Conservation (phyloP, 495 filamentous ascomycete species). For the Rusavskia elegans region DNA sequence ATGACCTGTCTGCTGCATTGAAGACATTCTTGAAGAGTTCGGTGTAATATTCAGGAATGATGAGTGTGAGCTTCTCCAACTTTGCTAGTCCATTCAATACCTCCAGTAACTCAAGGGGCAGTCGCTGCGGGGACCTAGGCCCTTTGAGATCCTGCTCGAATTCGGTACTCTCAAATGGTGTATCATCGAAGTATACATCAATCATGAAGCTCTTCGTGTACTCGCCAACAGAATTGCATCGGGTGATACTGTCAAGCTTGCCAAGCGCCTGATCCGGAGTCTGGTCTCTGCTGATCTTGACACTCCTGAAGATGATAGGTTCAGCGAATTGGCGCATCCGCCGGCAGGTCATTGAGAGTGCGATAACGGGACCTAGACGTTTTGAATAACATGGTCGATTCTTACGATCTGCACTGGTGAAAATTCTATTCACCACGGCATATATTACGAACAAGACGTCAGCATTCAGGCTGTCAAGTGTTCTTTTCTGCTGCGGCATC, state of each 20-base stretch:
- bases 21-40: not conserved
- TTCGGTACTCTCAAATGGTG: not conserved
- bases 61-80: not conserved
- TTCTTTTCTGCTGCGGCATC: too few species aligned
- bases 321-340: not conserved
- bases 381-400: not conserved
- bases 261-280: not conserved
- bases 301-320: not conserved
- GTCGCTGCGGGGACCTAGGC: not conserved
- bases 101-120: not conserved
- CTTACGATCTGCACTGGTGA: not conserved
- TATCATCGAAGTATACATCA: not conserved
- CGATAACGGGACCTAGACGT: not conserved
- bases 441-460: not conserved
- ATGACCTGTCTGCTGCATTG: not conserved
- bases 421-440: not conserved
- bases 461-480: not conserved
- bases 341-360: not conserved
- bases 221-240: not conserved
- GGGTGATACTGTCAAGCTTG: not conserved
- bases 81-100: not conserved
- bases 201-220: not conserved
- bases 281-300: not conserved
- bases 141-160: not conserved
- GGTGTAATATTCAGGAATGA: not conserved